These are phyloP conservation scores for Boletus sp. DNA, from an alignment of 768 basidiomycete genomes.

Conservation along the genomic window DNA sequence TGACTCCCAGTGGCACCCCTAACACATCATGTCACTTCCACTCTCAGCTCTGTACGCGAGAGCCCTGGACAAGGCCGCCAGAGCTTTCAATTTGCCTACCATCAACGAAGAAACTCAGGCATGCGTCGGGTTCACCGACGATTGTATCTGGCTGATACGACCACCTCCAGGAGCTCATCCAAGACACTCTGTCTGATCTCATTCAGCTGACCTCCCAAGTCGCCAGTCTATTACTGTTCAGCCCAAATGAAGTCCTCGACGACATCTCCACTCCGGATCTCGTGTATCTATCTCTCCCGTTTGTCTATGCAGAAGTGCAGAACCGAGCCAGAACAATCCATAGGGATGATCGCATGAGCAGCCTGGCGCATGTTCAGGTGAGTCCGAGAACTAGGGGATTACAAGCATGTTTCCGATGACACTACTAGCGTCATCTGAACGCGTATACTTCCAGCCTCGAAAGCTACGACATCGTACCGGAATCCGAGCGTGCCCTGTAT, in stretches of 20 bases:
- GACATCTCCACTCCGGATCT: conserved; percentile 80
- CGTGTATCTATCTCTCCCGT: conserved; percentile 73
- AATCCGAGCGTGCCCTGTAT: conserved; percentile 57
- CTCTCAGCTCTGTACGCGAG: conserved; percentile 40
- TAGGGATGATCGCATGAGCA: conserved; percentile 53
- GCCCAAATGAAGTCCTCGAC: conserved; percentile 77
- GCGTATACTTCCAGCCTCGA: conserved; percentile 53
- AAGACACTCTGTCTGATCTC: conserved; percentile 55
- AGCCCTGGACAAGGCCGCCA: conserved; percentile 38
- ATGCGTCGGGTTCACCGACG: conserved; percentile 1
- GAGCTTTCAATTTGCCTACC: conserved; percentile 40
- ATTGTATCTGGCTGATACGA: conserved; percentile 8
- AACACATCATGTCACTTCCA: conserved; percentile 26
- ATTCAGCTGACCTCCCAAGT: conserved; percentile 52
- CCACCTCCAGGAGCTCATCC: conserved; percentile 54
- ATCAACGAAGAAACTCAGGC: conserved; percentile 48
- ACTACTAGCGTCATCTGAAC: conserved; percentile 45
- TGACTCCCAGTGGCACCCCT: conserved; percentile 6
- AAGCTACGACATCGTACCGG: conserved; percentile 63
- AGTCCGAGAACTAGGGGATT: conserved; percentile 24
- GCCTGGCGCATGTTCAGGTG: conserved; percentile 60
- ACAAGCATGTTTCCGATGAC: conserved; percentile 2
- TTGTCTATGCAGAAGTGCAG: conserved; percentile 62
- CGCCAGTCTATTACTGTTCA: conserved; percentile 67
- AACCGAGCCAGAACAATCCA: conserved; percentile 57